A percentile compares a stretch with the other conserved stretches of the same genome.
Evolutionary conservation across 2,329 filamentous ascomycete species (phyloP).

Genomic region (Aspergillus sp.): DNA sequence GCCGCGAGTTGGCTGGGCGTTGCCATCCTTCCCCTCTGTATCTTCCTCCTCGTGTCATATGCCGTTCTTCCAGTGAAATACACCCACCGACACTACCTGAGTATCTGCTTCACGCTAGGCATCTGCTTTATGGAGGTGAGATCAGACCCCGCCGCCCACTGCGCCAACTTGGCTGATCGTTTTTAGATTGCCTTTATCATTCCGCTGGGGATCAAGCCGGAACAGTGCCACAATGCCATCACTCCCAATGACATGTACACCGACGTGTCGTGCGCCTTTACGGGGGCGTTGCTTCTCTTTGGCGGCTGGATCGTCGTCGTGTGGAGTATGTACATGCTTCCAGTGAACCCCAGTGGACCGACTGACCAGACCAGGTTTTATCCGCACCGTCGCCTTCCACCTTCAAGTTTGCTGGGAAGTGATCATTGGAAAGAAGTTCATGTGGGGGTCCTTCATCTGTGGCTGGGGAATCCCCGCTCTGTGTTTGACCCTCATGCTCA

Average conservation of each 20-base stretch:
- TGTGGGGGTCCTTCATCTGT: conserved; percentile 74
- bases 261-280: conserved; percentile 78
- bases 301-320: conserved; percentile 81
- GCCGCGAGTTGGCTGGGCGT: conserved; percentile 83
- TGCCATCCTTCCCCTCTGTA: conserved; percentile 65
- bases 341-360: background rate
- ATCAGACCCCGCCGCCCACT: background rate
- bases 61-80: conserved; percentile 77
- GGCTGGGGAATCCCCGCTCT: conserved; percentile 83
- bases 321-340: conserved; percentile 60
- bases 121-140: conserved; percentile 77
- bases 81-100: conserved; percentile 89
- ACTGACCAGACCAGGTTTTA: conserved; percentile 57
- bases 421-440: conserved; percentile 82
- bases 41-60: conserved; percentile 79
- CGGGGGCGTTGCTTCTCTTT: conserved; percentile 78
- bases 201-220: conserved; percentile 72
- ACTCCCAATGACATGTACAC: conserved; percentile 91
- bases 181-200: conserved; percentile 81
- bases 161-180: conserved; percentile 9
- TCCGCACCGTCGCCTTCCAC: conserved; percentile 86
- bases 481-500: conserved; percentile 71
- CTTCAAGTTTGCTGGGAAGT: conserved; percentile 98
- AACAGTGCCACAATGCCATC: conserved; percentile 84
- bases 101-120: conserved; percentile 75